Percentiles rank a stretch among this genome's conserved stretches.
Evolutionary conservation across 495 filamentous ascomycete genomes (phyloP).

Genomic region (Lophium mytilinum): DNA sequence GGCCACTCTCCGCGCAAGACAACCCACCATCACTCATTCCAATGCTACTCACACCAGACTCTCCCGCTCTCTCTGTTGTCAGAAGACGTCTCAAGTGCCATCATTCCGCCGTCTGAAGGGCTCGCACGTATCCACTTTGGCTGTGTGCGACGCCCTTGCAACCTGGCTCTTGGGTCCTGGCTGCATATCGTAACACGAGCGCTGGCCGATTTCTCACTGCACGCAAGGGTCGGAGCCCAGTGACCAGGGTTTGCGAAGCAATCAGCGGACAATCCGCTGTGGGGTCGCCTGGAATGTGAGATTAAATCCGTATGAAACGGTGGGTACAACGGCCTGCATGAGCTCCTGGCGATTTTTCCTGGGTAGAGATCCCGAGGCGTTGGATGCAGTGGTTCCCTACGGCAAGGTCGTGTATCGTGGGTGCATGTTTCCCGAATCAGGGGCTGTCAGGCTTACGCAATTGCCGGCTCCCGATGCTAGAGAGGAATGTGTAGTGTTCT

Average conservation of each 20-base stretch:
- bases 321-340: neutral
- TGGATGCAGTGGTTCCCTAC: slow-evolving; percentile 1
- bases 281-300: neutral
- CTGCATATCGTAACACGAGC: neutral
- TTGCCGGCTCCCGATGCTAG: neutral
- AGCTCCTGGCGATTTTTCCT: neutral
- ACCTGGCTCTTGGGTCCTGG: neutral
- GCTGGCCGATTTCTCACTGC: neutral
- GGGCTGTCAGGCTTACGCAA: neutral
- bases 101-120: neutral
- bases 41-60: neutral
- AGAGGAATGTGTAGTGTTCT: no score
- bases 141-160: neutral
- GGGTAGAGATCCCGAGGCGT: neutral
- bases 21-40: no score
- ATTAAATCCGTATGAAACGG: neutral
- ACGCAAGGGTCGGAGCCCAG: neutral
- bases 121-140: neutral
- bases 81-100: neutral
- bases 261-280: neutral
- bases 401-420: neutral
- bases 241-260: neutral
- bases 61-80: neutral
- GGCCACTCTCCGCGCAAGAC: no score
- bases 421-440: neutral